These are phyloP conservation scores for Penicillium egyptiacum DNA, from an alignment of 495 filamentous ascomycete species.

Conservation along the genomic window DNA sequence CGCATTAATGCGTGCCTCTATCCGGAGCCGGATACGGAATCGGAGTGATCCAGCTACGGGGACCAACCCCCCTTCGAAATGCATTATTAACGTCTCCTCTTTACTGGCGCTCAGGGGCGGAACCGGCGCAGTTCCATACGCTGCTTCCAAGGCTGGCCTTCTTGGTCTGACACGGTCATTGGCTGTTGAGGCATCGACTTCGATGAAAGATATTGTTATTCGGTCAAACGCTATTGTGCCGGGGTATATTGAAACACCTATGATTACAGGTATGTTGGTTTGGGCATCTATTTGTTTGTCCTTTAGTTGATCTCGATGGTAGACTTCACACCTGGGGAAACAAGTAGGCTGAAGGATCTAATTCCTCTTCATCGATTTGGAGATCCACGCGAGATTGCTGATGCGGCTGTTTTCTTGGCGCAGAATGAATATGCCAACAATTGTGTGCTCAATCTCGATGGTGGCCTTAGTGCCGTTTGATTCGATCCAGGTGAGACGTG, in stretches of 20 bases:
- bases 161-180: conserved; percentile 73
- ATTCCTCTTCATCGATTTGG: conserved; percentile 76
- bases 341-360: conserved; percentile 32
- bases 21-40: conserved; percentile 38
- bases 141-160: conserved; percentile 77
- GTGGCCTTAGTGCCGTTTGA: conserved; percentile 69
- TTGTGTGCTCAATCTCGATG: conserved; percentile 83
- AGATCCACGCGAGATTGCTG: conserved; percentile 67
- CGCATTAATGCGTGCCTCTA: conserved; percentile 47
- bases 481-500: not conserved
- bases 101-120: conserved; percentile 64
- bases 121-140: conserved; percentile 67
- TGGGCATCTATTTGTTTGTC: not conserved
- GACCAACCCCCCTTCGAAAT: conserved; percentile 36
- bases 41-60: conserved; percentile 15
- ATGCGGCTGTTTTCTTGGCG: conserved; percentile 77
- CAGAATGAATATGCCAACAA: conserved; percentile 79
- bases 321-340: conserved; percentile 42
- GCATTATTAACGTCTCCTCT: conserved; percentile 80
- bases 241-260: conserved; percentile 76
- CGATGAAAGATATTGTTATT: conserved; percentile 46
- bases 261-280: conserved; percentile 62
- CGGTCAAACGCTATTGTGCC: conserved; percentile 81
- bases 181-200: conserved; percentile 56
- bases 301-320: not conserved